Base-by-base conservation (phyloP, 371 early-diverging fungal genomes). In the Mortierella sp. region DNA sequence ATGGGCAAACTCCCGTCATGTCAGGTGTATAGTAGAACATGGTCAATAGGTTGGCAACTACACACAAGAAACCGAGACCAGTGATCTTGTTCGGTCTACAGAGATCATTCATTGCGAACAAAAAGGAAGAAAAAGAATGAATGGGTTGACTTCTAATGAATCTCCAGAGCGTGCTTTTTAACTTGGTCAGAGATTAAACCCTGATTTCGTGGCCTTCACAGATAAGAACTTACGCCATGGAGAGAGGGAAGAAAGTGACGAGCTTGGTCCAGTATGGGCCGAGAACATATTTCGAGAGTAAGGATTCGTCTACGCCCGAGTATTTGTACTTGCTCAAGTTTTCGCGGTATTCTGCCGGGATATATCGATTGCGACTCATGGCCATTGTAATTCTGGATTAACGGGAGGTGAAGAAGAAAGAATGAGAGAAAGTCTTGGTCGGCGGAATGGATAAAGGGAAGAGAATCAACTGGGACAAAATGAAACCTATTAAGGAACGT, bases 31-130 rank as follows among this genome's bases (percentile, higher is more conserved):
- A 86, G 79, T 82, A 76, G 63, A 88, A 78, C 64, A 88, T 81
- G 76, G 88, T 79, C 27, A 84, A 67, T 19, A 97, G 80, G 80
- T 95, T 94, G 64, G 88, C 71, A 14, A 97, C 70, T 69, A 96
- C 93, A 68, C 94, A 96, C 54, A 90, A 67, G 50, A 99, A 87
- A 6, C 99, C 99, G 56, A 91, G 86, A 39, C 99, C 87, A 4
- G 99, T 99, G 72, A 99, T 97, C 50, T 94, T 80, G 81, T 99
- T 99, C 43, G 99, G 99, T 15, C 97, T 97, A 58, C n/a, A n/a
- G n/a, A n/a, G n/a, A n/a, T n/a, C n/a, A n/a, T n/a, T n/a, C n/a
- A n/a, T n/a, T n/a, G n/a, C n/a, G n/a, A n/a, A n/a, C n/a, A n/a
- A n/a, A n/a, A n/a, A n/a, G n/a, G n/a, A n/a, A n/a, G n/a, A n/a